Evolutionary conservation across 257 asterid genomes (phyloP), one percentile per base, ranked within the genome.

Genomic region (Osmanthus fragrans): DNA sequence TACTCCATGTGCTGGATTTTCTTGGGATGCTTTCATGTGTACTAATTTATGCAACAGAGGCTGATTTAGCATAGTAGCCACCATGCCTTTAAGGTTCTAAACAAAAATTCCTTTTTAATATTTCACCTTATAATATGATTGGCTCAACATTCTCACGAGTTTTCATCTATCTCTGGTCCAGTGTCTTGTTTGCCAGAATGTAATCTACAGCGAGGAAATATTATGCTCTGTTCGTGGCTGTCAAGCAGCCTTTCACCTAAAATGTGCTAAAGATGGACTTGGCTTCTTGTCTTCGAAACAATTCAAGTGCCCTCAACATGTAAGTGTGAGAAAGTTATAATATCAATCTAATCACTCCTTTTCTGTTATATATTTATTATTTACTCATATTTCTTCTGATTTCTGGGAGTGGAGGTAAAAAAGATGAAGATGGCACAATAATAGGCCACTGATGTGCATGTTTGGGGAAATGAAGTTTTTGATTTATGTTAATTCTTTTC

Each of bases 221-320:
- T 39, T 16, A 32, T 94, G 99, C 85, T 73, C 92, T 66, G 86
- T 91, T 82, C 90, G 88, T 19, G 89, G 91, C 70, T 94, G 99
- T 82, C 83, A 25, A 65, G 76, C 85, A 40, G 86, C 84, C 74
- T 92, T 86, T 85, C 99, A 94, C 90, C 79, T 74, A 34, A 21
- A 76, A 69, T 94, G 99, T 86, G 97, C 91, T 16, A 83, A 75
- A 78, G 85, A 88, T 77, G 82, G 75, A 60, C 83, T 72, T 40
- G 84, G 87, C 23, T 86, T 87, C 73, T 88, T 89, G 77, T 87
- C 91, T 79, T 77, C 87, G 37, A 90, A 89, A 85, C 85, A 77
- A 39, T 91, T 92, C 80, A 94, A 89, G 89, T 94, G 99, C 83
- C 97, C 97, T 60, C 97, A 89, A 56, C 99, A 94, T 88, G 98